Base-by-base conservation (phyloP, 352 stramenopile genomes). In the Phytophthora litchii region DNA sequence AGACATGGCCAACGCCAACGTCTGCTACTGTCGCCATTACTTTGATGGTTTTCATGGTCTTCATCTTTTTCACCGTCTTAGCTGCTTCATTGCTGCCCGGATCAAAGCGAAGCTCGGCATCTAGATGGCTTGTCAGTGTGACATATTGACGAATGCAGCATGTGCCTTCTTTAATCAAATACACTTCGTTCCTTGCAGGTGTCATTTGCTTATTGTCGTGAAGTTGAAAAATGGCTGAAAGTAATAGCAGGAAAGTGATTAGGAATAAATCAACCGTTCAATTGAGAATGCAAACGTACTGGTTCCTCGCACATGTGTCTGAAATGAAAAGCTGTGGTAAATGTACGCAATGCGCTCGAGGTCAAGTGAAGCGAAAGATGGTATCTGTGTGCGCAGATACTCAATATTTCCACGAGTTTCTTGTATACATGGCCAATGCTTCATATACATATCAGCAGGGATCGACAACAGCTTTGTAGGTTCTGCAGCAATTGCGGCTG, bases 281-380 rank as follows among this genome's bases (percentile, higher is more conserved):
- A 64, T 16, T 44, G 27, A 20, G 9, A 12, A 23, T 19, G 4
- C 12, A 19, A 25, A 72, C 77, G 40, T 67, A 82, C 70, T 80
- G 4, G 78, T 72, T 50, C 70, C 67, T 14, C 77, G 73, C 5
- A 62, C 65, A 45, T 77, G 72, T 16, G 48, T 75, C 46, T 78
- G 52, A 41, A 84, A 80, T 16, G 64, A 64, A 19, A 90, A 64
- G 17, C 66, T 74, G 35, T 86, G 67, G 56, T 88, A 87, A 21
- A 90, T 23, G 6, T 75, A 80, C n/a, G 78, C 69, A 19, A 87
- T 72, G 9, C 73, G 65, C n/a, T 90, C 80, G 16, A 85, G 34
- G 21, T 84, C 71, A 25, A 90, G 61, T 4, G 61, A 66, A 11
- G 44, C 42, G 45, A 90, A 86, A 37, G 70, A 83, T 4, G 52